Conservation (phyloP, 495 filamentous ascomycete species). For the Chaetomidium leptoderma region DNA sequence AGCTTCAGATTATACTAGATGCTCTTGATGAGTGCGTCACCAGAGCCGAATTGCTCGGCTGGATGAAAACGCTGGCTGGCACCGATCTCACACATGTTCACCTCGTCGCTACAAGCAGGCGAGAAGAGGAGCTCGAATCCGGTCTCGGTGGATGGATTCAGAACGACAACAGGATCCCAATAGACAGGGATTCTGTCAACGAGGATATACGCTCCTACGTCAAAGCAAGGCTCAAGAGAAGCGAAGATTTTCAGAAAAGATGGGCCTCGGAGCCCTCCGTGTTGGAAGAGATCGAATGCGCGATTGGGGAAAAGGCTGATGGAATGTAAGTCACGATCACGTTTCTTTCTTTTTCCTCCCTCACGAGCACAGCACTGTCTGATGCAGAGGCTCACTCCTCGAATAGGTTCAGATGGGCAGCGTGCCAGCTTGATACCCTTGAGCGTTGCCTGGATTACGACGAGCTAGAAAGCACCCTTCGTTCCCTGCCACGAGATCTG, state of each 20-base stretch:
- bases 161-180: neutral
- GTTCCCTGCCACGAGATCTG: neutral
- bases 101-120: neutral
- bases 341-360: neutral
- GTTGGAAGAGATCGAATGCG: neutral
- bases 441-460: neutral
- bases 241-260: neutral
- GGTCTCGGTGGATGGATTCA: neutral
- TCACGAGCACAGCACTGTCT: neutral
- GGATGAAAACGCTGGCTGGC: neutral
- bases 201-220: neutral
- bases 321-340: neutral
- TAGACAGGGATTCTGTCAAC: neutral
- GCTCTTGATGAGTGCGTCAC: constrained; percentile 2
- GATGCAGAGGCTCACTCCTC: neutral
- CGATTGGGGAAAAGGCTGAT: neutral
- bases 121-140: neutral
- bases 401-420: neutral
- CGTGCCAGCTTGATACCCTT: neutral
- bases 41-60: neutral
- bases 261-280: neutral
- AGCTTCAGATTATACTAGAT: neutral
- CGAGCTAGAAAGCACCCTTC: neutral
- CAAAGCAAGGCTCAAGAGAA: neutral
- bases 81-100: neutral